Base-by-base conservation (phyloP, 805 yeast genomes). In the Monosporozyma aerobia region DNA sequence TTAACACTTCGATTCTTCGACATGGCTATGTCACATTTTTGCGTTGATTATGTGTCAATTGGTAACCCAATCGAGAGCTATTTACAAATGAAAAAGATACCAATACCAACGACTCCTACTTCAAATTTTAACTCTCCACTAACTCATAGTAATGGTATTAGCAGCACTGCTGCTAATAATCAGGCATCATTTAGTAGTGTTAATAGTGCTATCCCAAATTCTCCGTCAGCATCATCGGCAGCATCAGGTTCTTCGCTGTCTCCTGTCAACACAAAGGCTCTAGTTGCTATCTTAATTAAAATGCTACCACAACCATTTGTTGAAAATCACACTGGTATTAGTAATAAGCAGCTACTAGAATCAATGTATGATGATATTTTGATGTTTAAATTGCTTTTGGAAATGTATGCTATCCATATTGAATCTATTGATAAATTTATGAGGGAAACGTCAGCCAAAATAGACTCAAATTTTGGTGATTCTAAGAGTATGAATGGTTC, bases 1-100 rank as follows among this genome's bases (percentile, higher is more conserved):
- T 33, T 68, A 10, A 53, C 64, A 10, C 50, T 68, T 19, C 54
- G 67, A 44, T 64, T 60, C 54, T 65, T 64, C 44, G 70, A 68
- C 53, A 55, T 63, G 51, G 61, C 63, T 50, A 51, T 58, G 10
- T 54, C 55, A 14, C 62, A 63, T 41, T 35, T 65, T 13, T 58
- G 53, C 25, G 59, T 56, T 46, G 53, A 57, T 29, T 55, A 59
- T 25, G 52, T 58, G 3, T 59, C 63, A 7, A 57, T 63, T 14
- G 61, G 63, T 25, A 61, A 57, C 40, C 68, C 68, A 4, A 45
- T 64, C 11, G 66, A 61, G 32, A 56, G 55, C 44, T 64, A 59
- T 48, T 44, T 60, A 14, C 53, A 53, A 46, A 54, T 49, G 35
- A 56, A 54, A 54, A 55, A 56, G 41, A 44, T 68, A 46, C 67